These are phyloP conservation scores for Aristolochia fimbriata DNA, from an alignment of 164 flowering plant species.

Conservation along the genomic window DNA sequence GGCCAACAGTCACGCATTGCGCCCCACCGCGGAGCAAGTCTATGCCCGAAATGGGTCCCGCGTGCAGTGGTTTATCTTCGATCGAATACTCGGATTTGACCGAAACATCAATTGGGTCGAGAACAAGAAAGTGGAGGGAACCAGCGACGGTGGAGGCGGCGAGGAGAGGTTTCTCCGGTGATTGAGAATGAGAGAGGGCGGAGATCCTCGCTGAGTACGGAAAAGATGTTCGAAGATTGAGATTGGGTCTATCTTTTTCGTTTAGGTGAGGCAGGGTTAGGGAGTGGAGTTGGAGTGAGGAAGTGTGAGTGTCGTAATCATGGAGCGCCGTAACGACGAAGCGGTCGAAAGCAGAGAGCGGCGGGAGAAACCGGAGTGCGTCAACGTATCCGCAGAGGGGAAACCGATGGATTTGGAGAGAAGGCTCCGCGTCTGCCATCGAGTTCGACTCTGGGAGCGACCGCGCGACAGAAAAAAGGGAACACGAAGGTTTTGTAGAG, in stretches of 20 bases:
- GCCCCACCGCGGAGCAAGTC: slow-evolving; percentile 44
- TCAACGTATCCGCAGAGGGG: slow-evolving; percentile 68
- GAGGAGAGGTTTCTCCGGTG: slow-evolving; percentile 37
- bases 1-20: slow-evolving; percentile 65
- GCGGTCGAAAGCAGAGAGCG: slow-evolving; percentile 47
- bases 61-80: slow-evolving; percentile 32
- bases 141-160: slow-evolving; percentile 58
- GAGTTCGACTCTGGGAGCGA: background rate
- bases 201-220: slow-evolving; percentile 41
- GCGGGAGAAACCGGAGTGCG: slow-evolving; percentile 62
- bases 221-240: slow-evolving; percentile 29
- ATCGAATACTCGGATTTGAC: slow-evolving; percentile 27
- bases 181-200: slow-evolving; percentile 33
- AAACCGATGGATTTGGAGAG: slow-evolving; percentile 39
- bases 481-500: no score
- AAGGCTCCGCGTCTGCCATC: background rate
- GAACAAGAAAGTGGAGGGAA: slow-evolving; percentile 40
- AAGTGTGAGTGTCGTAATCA: slow-evolving; percentile 38
- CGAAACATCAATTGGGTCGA: slow-evolving; percentile 21
- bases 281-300: slow-evolving; percentile 52
- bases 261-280: slow-evolving; percentile 15
- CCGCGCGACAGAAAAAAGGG: background rate
- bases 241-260: slow-evolving; percentile 6
- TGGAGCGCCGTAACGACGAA: slow-evolving; percentile 35
- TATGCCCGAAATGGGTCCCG: slow-evolving; percentile 40